Evolutionary conservation across 257 asterid species (phyloP).

Genomic region (Thymus quinquecostatus): DNA sequence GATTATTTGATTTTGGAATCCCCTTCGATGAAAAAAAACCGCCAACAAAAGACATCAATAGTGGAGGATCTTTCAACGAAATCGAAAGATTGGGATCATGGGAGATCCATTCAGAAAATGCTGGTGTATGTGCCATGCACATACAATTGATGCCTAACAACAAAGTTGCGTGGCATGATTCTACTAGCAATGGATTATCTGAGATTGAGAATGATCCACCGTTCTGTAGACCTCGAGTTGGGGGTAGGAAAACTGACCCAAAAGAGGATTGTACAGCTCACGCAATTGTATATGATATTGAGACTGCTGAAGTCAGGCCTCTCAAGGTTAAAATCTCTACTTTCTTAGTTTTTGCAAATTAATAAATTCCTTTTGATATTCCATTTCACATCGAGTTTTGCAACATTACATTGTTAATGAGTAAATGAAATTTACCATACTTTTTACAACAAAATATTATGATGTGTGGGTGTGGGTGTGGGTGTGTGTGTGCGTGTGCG

Average conservation of each 20-base stretch:
- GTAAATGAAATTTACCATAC: too few species aligned
- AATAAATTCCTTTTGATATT: too few species aligned
- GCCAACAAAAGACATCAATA: background rate
- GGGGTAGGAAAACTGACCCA: constrained; percentile 41
- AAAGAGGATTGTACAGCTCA: constrained; percentile 73
- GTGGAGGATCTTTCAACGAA: background rate
- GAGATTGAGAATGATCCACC: constrained; percentile 46
- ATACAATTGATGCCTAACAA: constrained; percentile 75
- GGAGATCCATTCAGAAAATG: constrained; percentile 50
- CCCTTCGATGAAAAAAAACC: background rate
- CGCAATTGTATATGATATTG: constrained; percentile 67
- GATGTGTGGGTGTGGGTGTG: too few species aligned
- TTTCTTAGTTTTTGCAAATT: too few species aligned
- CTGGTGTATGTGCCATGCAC: constrained; percentile 89
- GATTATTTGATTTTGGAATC: background rate
- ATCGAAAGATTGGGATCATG: constrained; percentile 44
- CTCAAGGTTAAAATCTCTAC: constrained; percentile 48
- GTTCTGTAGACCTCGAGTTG: constrained; percentile 41
- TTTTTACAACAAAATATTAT: too few species aligned
- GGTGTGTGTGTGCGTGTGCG: too few species aligned
- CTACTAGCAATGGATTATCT: constrained; percentile 74
- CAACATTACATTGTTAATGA: too few species aligned
- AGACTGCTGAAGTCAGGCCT: constrained; percentile 53
- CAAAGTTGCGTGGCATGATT: constrained; percentile 77
- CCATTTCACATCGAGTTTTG: too few species aligned